These are phyloP conservation scores for Thielaviopsis punctulata DNA, from an alignment of 2,329 filamentous ascomycete genomes.

Conservation along the genomic window DNA sequence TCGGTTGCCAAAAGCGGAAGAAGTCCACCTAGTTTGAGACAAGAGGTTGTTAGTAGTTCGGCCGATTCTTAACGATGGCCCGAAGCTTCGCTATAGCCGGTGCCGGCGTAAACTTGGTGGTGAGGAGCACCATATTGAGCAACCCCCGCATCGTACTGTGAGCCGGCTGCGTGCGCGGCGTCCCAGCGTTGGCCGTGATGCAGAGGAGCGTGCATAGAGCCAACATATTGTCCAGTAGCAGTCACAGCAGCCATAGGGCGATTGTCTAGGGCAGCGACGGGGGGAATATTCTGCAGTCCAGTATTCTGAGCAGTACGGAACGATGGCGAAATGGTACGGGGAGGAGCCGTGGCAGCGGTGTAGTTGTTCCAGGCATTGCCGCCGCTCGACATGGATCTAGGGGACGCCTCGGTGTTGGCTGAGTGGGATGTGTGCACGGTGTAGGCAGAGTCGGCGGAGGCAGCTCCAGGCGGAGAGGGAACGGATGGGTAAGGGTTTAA, in stretches of 20 bases:
- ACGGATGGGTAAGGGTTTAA: slow-evolving; percentile 26
- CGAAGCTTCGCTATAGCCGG: slow-evolving; percentile 25
- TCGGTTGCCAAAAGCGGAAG: too few relatives aligned
- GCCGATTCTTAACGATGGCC: slow-evolving; percentile 19
- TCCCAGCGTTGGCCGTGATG: slow-evolving; percentile 26
- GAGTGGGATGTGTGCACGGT: slow-evolving; percentile 21
- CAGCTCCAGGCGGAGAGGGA: slow-evolving; percentile 27
- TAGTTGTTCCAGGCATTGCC: slow-evolving; percentile 33
- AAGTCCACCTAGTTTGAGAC: too few relatives aligned
- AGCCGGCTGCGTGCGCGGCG: slow-evolving; percentile 21
- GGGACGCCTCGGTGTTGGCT: slow-evolving; percentile 32
- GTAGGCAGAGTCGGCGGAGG: slow-evolving; percentile 20
- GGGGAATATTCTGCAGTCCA: slow-evolving; percentile 17
- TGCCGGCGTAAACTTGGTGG: slow-evolving; percentile 26
- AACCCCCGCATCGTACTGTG: slow-evolving; percentile 23
- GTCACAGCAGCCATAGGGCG: slow-evolving; percentile 17
- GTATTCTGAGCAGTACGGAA: slow-evolving; percentile 16
- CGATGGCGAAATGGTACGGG: slow-evolving; percentile 28
- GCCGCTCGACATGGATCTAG: slow-evolving; percentile 32
- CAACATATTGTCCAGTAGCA: slow-evolving; percentile 21
- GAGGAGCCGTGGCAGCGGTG: slow-evolving; percentile 19
- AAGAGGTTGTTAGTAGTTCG: too few relatives aligned
- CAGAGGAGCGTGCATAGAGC: slow-evolving; percentile 24
- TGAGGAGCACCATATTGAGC: slow-evolving; percentile 18
- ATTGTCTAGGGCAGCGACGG: slow-evolving; percentile 24